Percentiles rank a stretch among this genome's conserved stretches.
Conservation (phyloP, 345 rosid species). For the Bretschneidera sinensis region DNA sequence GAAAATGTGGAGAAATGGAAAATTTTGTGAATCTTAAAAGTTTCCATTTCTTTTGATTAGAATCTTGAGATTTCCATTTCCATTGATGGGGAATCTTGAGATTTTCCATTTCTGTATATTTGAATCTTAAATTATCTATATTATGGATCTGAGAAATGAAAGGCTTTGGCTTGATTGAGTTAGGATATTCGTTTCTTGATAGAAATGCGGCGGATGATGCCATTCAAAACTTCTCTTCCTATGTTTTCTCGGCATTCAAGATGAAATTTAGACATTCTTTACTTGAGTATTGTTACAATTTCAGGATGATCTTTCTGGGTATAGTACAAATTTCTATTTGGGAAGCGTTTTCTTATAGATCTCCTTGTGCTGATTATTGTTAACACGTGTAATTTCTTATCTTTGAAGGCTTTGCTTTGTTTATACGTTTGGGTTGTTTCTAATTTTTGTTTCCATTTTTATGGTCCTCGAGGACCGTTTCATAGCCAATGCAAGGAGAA, state of each 20-base stretch:
- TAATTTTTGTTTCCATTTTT: background rate
- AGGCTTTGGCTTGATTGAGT: slow-evolving; percentile 1
- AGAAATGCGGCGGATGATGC: slow-evolving; percentile 6
- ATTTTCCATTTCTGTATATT: slow-evolving; percentile 3
- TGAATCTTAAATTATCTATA: slow-evolving; percentile 8
- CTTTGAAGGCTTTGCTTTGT: slow-evolving; percentile 4
- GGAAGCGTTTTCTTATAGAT: background rate
- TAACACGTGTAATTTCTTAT: background rate
- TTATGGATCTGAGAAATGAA: slow-evolving; percentile 23
- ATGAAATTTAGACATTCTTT: background rate
- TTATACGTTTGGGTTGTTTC: background rate
- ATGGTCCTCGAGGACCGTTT: background rate
- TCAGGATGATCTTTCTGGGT: background rate
- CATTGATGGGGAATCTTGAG: too few species aligned
- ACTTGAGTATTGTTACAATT: background rate
- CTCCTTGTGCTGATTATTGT: background rate
- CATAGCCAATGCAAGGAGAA: background rate
- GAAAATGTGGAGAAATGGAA: slow-evolving; percentile 17
- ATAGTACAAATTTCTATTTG: background rate
- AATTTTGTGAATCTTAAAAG: too few species aligned
- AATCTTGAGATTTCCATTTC: slow-evolving; percentile 6
- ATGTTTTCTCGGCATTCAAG: background rate
- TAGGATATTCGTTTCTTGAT: background rate
- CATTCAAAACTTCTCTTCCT: background rate
- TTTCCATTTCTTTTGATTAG: too few species aligned